Conservation (phyloP, 257 asterid species). For the Penstemon davidsonii region DNA sequence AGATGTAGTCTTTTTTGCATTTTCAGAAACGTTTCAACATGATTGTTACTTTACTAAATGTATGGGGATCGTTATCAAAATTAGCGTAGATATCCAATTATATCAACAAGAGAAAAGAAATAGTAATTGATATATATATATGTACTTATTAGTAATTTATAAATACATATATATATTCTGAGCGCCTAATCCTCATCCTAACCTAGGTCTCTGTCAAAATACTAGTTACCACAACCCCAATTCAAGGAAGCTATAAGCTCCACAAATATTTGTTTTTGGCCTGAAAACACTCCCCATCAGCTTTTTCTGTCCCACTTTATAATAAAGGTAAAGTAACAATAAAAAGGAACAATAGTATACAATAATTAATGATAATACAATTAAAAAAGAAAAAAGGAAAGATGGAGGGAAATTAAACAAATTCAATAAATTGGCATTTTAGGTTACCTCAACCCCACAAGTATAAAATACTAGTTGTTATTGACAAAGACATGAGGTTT, state of each 20-base stretch:
- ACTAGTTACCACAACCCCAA: slow-evolving; percentile 45
- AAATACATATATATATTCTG: neutral
- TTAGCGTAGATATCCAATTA: slow-evolving; percentile 13
- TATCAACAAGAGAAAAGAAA: slow-evolving; percentile 2
- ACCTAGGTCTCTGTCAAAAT: slow-evolving; percentile 21
- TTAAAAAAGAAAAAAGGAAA: slow-evolving; percentile 1
- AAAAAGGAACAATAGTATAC: slow-evolving; percentile 17
- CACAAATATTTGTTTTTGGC: slow-evolving; percentile 55
- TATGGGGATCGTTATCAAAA: slow-evolving; percentile 11
- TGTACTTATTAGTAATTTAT: neutral
- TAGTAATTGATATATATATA: neutral
- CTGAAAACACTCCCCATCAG: slow-evolving; percentile 68
- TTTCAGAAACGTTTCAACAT: slow-evolving; percentile 16
- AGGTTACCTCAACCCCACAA: slow-evolving; percentile 48
- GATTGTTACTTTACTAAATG: slow-evolving; percentile 13
- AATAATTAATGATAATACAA: too few relatives aligned
- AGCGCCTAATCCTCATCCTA: slow-evolving; percentile 26
- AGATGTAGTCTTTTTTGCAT: slow-evolving; percentile 15
- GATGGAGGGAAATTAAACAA: slow-evolving; percentile 33
- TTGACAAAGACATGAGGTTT: slow-evolving; percentile 47
- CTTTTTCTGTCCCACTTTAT: slow-evolving; percentile 70
- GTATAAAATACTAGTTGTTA: slow-evolving; percentile 44
- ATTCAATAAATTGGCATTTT: neutral
- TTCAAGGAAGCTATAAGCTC: slow-evolving; percentile 59
- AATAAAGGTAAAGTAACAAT: slow-evolving; percentile 64